A percentile compares a stretch with the other conserved stretches of the same genome.
Conservation (phyloP, 148 eudicot genomes). For the Nepenthes mirabilis region DNA sequence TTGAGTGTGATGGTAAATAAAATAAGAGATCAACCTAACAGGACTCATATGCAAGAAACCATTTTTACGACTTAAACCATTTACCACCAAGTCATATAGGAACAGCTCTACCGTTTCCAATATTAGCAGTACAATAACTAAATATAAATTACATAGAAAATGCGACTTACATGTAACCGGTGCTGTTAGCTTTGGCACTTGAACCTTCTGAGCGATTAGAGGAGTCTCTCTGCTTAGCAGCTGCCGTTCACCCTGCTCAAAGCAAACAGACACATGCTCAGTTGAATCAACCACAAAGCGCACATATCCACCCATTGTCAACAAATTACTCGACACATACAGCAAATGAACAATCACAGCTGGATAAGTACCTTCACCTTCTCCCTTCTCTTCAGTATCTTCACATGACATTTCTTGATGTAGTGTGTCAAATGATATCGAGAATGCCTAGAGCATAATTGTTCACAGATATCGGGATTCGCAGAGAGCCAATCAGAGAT, state of each 20-base stretch:
- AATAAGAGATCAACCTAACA: too few relatives aligned
- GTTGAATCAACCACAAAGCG: neutral
- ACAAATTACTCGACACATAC: neutral
- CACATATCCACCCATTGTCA: neutral
- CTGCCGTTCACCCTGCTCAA: conserved; percentile 33
- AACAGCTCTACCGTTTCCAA: too few relatives aligned
- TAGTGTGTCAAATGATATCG: conserved; percentile 95
- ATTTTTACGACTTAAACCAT: too few relatives aligned
- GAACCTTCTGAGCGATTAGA: conserved; percentile 14
- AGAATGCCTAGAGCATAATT: conserved; percentile 59
- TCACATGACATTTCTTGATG: conserved; percentile 73
- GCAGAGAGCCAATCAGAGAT: conserved; percentile 68
- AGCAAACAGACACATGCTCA: neutral
- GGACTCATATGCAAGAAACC: too few relatives aligned
- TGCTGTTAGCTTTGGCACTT: conserved; percentile 10
- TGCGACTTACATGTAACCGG: conserved; percentile 30
- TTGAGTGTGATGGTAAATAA: too few relatives aligned
- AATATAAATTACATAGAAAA: neutral
- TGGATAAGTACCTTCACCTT: conserved; percentile 32
- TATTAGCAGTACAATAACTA: neutral
- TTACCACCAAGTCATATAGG: too few relatives aligned
- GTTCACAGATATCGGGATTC: conserved; percentile 58
- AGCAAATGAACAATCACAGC: neutral
- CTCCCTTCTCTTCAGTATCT: conserved; percentile 67
- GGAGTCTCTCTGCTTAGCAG: conserved; percentile 18